Conservation (phyloP, 345 rosid species). For the Adansonia digitata region DNA sequence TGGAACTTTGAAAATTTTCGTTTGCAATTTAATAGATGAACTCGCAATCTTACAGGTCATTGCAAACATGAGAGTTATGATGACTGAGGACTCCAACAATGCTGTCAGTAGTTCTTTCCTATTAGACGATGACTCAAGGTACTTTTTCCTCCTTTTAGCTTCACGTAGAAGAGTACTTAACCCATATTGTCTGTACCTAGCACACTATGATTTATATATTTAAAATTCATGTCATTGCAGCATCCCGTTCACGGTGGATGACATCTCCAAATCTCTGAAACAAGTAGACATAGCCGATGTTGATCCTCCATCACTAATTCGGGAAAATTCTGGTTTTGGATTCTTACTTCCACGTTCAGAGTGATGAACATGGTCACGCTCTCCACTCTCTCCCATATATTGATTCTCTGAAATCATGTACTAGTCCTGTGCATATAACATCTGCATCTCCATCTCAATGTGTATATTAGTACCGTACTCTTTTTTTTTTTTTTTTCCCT, state of each 20-base stretch:
- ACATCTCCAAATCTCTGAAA: slow-evolving; percentile 91
- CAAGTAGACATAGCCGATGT: slow-evolving; percentile 82
- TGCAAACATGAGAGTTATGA: slow-evolving; percentile 87
- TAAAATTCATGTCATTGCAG: slow-evolving; percentile 38
- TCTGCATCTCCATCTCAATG: slow-evolving; percentile 17
- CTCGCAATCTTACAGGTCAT: slow-evolving; percentile 51
- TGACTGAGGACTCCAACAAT: slow-evolving; percentile 93
- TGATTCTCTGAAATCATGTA: slow-evolving; percentile 5
- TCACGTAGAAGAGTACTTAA: neutral
- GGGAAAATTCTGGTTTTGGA: slow-evolving; percentile 89
- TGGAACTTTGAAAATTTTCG: neutral
- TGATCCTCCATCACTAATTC: slow-evolving; percentile 75
- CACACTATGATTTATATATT: neutral
- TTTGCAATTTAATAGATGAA: neutral
- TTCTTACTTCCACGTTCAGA: slow-evolving; percentile 83
- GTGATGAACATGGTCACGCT: slow-evolving; percentile 15
- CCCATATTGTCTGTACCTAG: neutral
- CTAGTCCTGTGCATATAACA: slow-evolving; percentile 27
- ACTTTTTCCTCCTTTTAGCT: slow-evolving; percentile 1
- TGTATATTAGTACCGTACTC: slow-evolving; percentile 44
- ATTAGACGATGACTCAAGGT: slow-evolving; percentile 99
- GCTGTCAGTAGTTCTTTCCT: slow-evolving; percentile 95
- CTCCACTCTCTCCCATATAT: neutral
- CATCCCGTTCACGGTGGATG: slow-evolving; percentile 96
- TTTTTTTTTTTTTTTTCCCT: slow-evolving; percentile 1